Conservation (phyloP, 768 basidiomycete genomes). For the Fistulinella prunicolor region DNA sequence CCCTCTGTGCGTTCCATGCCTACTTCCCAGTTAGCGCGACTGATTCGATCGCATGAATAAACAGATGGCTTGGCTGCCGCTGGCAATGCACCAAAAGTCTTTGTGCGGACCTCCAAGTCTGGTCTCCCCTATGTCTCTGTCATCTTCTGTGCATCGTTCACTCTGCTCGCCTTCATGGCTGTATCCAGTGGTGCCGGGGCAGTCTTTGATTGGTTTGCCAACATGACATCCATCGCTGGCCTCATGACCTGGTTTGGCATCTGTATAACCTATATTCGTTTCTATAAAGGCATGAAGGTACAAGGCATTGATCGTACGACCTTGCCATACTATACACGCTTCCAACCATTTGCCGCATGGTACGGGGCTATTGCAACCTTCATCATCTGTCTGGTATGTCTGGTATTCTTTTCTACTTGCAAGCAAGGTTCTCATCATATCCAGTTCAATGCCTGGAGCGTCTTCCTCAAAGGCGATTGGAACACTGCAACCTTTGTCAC, state of each 20-base stretch:
- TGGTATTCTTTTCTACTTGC: not conserved
- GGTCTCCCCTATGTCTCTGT: slow-evolving; percentile 81
- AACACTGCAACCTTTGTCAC: slow-evolving; percentile 69
- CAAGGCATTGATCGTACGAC: slow-evolving; percentile 73
- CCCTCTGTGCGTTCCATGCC: slow-evolving; percentile 61
- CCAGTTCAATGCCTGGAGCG: slow-evolving; percentile 48
- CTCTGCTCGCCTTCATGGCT: slow-evolving; percentile 80
- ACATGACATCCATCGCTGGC: slow-evolving; percentile 68
- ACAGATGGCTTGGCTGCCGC: slow-evolving; percentile 78
- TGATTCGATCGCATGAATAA: slow-evolving; percentile 1
- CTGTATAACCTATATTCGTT: slow-evolving; percentile 73
- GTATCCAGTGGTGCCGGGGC: slow-evolving; percentile 58
- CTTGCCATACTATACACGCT: slow-evolving; percentile 64
- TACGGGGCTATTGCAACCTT: slow-evolving; percentile 36
- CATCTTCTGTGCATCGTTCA: slow-evolving; percentile 63
- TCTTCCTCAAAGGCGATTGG: slow-evolving; percentile 57
- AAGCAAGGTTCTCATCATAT: slow-evolving; percentile 25
- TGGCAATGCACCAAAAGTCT: slow-evolving; percentile 82
- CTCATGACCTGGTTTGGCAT: slow-evolving; percentile 84
- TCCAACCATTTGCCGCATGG: slow-evolving; percentile 78
- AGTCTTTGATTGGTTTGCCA: slow-evolving; percentile 80
- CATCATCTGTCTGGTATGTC: slow-evolving; percentile 59
- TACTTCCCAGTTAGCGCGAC: not conserved
- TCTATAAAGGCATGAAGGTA: slow-evolving; percentile 75
- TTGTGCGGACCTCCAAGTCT: slow-evolving; percentile 59